Evolutionary conservation across 2,329 filamentous ascomycete genomes (phyloP).

Genomic region (Cladophialophora yegresii): DNA sequence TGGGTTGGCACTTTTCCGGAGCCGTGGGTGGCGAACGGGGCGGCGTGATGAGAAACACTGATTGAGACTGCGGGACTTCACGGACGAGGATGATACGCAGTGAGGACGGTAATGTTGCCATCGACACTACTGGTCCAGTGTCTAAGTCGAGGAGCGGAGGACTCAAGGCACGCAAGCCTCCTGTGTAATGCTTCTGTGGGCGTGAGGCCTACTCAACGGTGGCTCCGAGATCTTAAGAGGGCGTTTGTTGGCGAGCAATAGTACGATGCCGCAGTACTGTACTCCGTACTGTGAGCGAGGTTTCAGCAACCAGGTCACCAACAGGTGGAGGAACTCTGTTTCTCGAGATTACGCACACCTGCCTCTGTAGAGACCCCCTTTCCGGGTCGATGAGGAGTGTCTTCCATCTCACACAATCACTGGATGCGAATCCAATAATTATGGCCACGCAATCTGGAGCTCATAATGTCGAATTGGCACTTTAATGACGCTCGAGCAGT

Average conservation of each 20-base stretch:
- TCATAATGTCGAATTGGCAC: not conserved
- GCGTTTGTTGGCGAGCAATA: slow-evolving; percentile 1
- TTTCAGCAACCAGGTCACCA: not conserved
- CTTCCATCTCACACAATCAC: no score
- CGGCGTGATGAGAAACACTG: not conserved
- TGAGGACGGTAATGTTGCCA: not conserved
- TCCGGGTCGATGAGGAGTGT: not conserved
- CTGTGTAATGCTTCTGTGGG: not conserved
- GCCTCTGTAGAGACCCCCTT: not conserved
- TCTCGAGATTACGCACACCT: not conserved
- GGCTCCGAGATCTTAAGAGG: not conserved
- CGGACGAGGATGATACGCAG: no score
- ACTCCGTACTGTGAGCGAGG: no score
- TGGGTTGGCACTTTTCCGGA: slow-evolving; percentile 42
- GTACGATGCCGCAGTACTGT: not conserved
- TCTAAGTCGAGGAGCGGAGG: not conserved
- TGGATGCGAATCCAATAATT: not conserved
- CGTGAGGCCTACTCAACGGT: not conserved
- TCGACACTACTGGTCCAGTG: not conserved
- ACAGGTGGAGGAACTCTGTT: not conserved
- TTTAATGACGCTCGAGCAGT: not conserved
- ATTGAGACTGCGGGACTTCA: not conserved
- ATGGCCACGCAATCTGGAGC: not conserved
- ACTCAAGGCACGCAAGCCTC: not conserved
- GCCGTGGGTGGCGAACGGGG: slow-evolving; percentile 37